phyloP scores from a whole-genome alignment of 2,329 filamentous ascomycete genomes.

The Claviceps monticola region DNA sequence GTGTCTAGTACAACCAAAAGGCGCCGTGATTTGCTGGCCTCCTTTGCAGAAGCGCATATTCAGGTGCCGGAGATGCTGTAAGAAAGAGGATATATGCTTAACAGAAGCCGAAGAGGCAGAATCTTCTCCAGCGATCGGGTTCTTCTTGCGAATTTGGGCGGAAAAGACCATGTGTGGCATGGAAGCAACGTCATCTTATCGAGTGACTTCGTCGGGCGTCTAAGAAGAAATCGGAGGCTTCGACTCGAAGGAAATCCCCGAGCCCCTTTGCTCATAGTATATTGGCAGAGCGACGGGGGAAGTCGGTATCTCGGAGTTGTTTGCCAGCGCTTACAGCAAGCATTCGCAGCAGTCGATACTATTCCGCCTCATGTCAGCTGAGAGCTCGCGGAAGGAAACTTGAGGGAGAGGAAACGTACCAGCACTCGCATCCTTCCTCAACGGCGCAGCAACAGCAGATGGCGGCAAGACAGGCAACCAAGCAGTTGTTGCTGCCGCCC shows the following conservation, averaged over 20 bases:
- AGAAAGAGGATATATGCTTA: neutral
- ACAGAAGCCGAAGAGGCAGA: neutral
- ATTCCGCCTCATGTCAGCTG: neutral
- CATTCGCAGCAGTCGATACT: constrained; percentile 30
- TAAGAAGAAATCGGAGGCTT: neutral
- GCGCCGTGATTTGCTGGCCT: neutral
- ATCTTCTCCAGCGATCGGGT: neutral
- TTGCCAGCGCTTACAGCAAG: constrained; percentile 15
- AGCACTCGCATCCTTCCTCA: constrained; percentile 37
- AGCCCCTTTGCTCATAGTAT: neutral
- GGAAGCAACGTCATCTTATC: neutral
- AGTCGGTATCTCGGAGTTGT: neutral
- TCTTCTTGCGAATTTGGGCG: neutral
- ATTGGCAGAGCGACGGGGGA: neutral
- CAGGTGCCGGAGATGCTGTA: neutral
- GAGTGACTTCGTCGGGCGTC: neutral
- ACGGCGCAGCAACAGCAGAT: constrained; percentile 37
- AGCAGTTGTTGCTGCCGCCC: constrained; percentile 25
- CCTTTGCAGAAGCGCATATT: neutral
- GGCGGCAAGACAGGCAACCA: constrained; percentile 32
- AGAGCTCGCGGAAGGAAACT: neutral
- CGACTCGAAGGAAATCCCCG: neutral
- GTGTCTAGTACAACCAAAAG: neutral
- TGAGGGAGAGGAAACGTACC: constrained; percentile 18
- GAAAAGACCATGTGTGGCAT: neutral